phyloP scores from a whole-genome alignment of 2,329 filamentous ascomycete species.

The Cadophora gregata region DNA sequence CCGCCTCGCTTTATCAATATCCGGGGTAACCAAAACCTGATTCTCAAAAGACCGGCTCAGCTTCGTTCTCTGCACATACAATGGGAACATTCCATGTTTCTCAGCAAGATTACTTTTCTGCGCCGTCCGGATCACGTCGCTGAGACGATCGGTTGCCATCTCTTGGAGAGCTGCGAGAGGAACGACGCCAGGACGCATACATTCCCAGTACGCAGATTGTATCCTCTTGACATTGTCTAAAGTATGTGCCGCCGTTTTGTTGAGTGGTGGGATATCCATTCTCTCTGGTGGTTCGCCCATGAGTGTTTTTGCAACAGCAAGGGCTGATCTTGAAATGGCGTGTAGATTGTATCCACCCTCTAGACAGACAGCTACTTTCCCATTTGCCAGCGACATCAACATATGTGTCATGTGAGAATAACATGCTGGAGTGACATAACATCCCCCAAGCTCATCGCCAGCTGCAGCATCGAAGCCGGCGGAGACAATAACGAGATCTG shows the following conservation, averaged over 20 bases:
- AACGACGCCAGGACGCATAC: slow-evolving; percentile 74
- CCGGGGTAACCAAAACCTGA: slow-evolving; percentile 81
- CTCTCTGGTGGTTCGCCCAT: slow-evolving; percentile 90
- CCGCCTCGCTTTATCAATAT: slow-evolving; percentile 68
- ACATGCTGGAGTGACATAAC: slow-evolving; percentile 87
- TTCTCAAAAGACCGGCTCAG: slow-evolving; percentile 82
- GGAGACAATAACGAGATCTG: slow-evolving; percentile 93
- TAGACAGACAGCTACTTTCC: slow-evolving; percentile 89
- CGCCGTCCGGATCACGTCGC: slow-evolving; percentile 80
- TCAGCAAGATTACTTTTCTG: slow-evolving; percentile 75
- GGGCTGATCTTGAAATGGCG: slow-evolving; percentile 90
- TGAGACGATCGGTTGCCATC: slow-evolving; percentile 67
- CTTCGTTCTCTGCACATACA: slow-evolving; percentile 77
- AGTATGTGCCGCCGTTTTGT: slow-evolving; percentile 61
- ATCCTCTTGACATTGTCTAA: slow-evolving; percentile 64
- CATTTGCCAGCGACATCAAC: slow-evolving; percentile 92
- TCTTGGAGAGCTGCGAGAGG: slow-evolving; percentile 58
- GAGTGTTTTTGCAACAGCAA: slow-evolving; percentile 88
- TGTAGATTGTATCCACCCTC: slow-evolving; percentile 95
- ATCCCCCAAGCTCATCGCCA: slow-evolving; percentile 90
- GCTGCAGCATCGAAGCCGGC: slow-evolving; percentile 96
- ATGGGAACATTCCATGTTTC: slow-evolving; percentile 76
- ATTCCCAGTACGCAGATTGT: slow-evolving; percentile 82
- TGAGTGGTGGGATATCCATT: slow-evolving; percentile 62
- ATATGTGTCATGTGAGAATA: slow-evolving; percentile 99